Evolutionary conservation across 2,329 filamentous ascomycete species (phyloP).

Genomic region (Mollisiaceae sp.): DNA sequence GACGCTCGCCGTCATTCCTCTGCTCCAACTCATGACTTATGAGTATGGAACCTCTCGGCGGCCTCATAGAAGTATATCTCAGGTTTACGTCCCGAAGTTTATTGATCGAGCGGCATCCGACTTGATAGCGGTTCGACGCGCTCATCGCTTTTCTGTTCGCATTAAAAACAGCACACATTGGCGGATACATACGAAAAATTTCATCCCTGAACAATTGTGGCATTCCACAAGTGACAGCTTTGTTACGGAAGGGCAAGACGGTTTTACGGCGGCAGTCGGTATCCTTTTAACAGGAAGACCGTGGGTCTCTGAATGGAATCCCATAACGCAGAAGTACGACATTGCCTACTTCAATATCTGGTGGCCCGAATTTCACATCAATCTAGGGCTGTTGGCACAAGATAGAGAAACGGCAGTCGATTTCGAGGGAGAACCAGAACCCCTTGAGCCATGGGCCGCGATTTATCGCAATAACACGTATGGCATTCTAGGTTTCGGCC

Average conservation of each 20-base stretch:
- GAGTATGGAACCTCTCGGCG: background rate
- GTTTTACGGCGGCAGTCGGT: background rate
- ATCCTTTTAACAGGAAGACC: background rate
- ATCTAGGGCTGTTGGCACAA: background rate
- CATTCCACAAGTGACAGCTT: background rate
- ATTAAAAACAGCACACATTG: slow-evolving; percentile 1
- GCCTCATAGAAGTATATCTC: background rate
- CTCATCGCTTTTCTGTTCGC: background rate
- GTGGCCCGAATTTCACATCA: slow-evolving; percentile 1
- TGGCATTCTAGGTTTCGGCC: background rate
- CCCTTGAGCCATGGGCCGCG: background rate
- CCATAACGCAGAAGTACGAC: background rate
- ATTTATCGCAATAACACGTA: slow-evolving; percentile 3
- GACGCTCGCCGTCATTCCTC: background rate
- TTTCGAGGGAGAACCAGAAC: background rate
- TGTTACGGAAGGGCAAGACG: background rate
- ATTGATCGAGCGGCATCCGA: background rate
- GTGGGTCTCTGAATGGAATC: background rate
- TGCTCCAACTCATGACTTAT: background rate
- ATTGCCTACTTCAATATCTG: background rate
- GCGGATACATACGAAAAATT: background rate
- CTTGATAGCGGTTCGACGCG: background rate
- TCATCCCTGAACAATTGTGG: background rate
- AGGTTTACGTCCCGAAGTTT: background rate
- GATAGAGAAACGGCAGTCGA: background rate